A percentile compares a stretch with the other conserved stretches of the same genome.
Evolutionary conservation across 306 rosid species (phyloP).

Genomic region (Fragaria iinumae): DNA sequence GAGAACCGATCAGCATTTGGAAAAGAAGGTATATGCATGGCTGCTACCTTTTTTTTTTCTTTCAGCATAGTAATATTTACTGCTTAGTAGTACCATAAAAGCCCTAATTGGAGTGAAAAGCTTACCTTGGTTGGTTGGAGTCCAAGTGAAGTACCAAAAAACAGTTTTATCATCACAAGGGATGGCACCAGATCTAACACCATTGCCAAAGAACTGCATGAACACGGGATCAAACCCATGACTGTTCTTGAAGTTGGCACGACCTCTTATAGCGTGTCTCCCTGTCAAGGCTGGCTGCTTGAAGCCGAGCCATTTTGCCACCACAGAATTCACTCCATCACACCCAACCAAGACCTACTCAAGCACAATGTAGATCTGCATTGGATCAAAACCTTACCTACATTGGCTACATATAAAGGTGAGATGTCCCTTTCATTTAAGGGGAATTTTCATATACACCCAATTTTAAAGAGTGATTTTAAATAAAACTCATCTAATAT

Average conservation of each 20-base stretch:
- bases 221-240: slow-evolving; percentile 41
- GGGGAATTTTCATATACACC: too few relatives aligned
- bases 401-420: too few relatives aligned
- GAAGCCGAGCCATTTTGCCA: slow-evolving; percentile 69
- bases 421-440: too few relatives aligned
- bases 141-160: slow-evolving; percentile 66
- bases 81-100: too few relatives aligned
- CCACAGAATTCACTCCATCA: slow-evolving; percentile 84
- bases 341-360: slow-evolving; percentile 69
- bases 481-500: too few relatives aligned
- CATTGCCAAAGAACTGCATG: slow-evolving; percentile 50
- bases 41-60: too few relatives aligned
- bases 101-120: not conserved
- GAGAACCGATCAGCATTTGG: too few relatives aligned
- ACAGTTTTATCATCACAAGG: slow-evolving; percentile 44
- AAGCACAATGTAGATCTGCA: not conserved
- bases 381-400: too few relatives aligned
- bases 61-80: too few relatives aligned
- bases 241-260: slow-evolving; percentile 11
- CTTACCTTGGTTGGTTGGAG: slow-evolving; percentile 54
- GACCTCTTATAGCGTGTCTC: slow-evolving; percentile 61
- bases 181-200: slow-evolving; percentile 46
- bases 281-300: slow-evolving; percentile 38
- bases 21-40: too few relatives aligned
- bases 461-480: too few relatives aligned